Conservation (phyloP, 1,284 basidiomycete species). For the Ceratorhiza oryzae-sativae region DNA sequence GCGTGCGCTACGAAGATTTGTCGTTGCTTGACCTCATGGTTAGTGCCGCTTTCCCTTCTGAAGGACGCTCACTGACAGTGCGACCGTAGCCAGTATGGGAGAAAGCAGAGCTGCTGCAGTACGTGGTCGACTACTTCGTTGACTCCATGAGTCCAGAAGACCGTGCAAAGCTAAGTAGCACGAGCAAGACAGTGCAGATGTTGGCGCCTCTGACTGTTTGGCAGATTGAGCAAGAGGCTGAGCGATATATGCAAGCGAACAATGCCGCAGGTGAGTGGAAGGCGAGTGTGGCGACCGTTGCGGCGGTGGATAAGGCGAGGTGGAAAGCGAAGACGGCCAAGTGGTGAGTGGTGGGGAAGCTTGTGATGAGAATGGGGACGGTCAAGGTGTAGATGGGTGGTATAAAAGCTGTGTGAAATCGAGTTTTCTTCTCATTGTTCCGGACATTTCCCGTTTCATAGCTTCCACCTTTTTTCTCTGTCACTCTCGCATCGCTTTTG, state of each 20-base stretch:
- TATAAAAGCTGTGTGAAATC: too few species aligned
- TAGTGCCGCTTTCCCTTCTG: background rate
- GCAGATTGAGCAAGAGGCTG: constrained; percentile 3
- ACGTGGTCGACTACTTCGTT: constrained; percentile 2
- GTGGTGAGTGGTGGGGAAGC: background rate
- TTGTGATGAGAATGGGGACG: background rate
- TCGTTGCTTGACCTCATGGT: constrained; percentile 5
- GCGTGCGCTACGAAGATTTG: constrained; percentile 9
- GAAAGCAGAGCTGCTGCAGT: background rate
- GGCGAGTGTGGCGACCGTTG: background rate
- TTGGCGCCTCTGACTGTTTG: constrained; percentile 24
- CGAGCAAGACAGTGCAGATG: constrained; percentile 6
- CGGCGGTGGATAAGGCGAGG: background rate
- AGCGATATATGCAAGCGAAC: constrained; percentile 12
- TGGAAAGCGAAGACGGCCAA: constrained; percentile 1
- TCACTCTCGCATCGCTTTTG: too few species aligned
- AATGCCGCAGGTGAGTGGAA: background rate
- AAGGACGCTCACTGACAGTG: background rate
- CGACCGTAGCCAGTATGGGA: background rate
- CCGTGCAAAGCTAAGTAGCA: background rate
- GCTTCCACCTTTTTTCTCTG: too few species aligned
- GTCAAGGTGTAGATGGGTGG: background rate
- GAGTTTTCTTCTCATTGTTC: background rate
- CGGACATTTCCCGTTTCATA: background rate
- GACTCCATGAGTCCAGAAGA: background rate